Conservation (phyloP, 176 grass and related monocot species). For the Aegilops tauschii region DNA sequence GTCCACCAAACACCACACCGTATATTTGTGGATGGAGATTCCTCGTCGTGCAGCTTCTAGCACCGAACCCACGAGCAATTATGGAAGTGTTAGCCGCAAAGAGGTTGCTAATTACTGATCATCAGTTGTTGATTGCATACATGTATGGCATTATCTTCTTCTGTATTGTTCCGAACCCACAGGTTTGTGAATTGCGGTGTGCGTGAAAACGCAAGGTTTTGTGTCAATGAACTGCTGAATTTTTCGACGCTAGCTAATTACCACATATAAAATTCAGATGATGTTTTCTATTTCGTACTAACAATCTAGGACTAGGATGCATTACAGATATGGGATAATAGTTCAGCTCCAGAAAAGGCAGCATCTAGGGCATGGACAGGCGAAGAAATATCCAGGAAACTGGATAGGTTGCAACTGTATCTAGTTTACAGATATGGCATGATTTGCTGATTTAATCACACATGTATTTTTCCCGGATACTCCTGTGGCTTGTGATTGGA, state of each 20-base stretch:
- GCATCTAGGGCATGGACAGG: background rate
- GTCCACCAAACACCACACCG: constrained; percentile 4
- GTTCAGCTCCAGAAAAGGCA: background rate
- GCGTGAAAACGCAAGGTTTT: background rate
- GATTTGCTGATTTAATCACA: background rate
- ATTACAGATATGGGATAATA: background rate
- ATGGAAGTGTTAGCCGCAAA: background rate
- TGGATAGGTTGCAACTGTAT: background rate
- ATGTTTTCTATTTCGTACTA: background rate
- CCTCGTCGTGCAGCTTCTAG: background rate
- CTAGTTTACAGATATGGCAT: background rate
- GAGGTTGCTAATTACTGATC: background rate
- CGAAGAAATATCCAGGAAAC: background rate
- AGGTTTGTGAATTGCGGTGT: background rate
- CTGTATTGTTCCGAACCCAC: background rate
- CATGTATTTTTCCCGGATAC: background rate
- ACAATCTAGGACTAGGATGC: background rate
- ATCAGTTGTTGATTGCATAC: background rate
- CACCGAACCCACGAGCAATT: background rate
- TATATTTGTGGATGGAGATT: constrained; percentile 4
- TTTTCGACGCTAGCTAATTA: background rate
- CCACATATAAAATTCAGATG: background rate
- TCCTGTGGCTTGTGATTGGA: background rate
- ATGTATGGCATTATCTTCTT: background rate
- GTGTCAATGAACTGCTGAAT: background rate